Evolutionary conservation across 108 stramenopile genomes (phyloP).

Genomic region (Fragilariopsis cylindrus): DNA sequence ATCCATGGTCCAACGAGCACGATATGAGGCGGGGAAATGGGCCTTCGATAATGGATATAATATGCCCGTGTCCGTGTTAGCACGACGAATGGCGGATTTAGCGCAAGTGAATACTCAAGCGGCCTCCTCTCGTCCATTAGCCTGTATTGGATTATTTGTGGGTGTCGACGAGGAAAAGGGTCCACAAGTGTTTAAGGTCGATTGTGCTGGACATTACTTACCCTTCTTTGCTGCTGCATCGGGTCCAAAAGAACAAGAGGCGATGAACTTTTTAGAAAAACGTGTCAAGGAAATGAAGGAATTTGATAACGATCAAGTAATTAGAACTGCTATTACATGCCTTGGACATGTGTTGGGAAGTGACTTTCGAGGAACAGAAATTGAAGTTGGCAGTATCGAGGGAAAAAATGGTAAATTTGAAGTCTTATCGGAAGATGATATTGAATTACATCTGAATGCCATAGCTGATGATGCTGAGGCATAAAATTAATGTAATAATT

Average conservation of each 20-base stretch:
- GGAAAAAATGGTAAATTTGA: conserved; percentile 78
- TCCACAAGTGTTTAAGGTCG: conserved; percentile 94
- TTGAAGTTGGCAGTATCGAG: conserved; percentile 91
- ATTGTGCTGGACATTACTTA: conserved; percentile 97
- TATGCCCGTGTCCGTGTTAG: conserved; percentile 88
- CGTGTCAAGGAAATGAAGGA: conserved; percentile 76
- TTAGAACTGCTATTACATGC: conserved; percentile 90
- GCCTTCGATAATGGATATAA: conserved; percentile 94
- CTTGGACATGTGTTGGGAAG: conserved; percentile 93
- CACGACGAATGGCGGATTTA: conserved; percentile 96
- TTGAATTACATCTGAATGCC: conserved; percentile 95
- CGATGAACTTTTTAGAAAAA: conserved; percentile 98
- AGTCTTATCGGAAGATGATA: conserved; percentile 89
- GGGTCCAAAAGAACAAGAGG: conserved; percentile 97
- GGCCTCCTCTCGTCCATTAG: conserved; percentile 91
- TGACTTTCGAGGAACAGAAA: conserved; percentile 95
- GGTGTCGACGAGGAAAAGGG: conserved; percentile 98
- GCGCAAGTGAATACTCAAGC: conserved; percentile 98
- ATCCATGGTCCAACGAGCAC: conserved; percentile 84
- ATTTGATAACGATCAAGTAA: conserved; percentile 60
- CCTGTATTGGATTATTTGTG: conserved; percentile 85
- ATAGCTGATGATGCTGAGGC: conserved; percentile 97
- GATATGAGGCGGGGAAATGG: conserved; percentile 96
- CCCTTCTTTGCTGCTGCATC: conserved; percentile 94
- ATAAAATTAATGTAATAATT: conserved; percentile 22